Evolutionary conservation across 1,284 basidiomycete genomes (phyloP).

Genomic region (Malassezia dermatis): DNA sequence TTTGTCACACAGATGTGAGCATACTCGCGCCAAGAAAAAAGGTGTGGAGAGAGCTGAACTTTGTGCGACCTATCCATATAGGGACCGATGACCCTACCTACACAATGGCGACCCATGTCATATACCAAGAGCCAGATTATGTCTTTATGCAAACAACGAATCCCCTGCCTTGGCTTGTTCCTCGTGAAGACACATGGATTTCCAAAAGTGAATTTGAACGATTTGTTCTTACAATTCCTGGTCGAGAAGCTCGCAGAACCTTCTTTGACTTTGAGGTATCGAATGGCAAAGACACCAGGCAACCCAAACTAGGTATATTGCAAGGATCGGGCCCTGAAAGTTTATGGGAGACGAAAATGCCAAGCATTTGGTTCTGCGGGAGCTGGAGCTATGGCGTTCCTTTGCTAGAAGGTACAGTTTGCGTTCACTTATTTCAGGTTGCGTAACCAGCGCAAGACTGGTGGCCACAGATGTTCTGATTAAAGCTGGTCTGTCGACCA

Average conservation of each 20-base stretch:
- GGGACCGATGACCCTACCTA: not conserved
- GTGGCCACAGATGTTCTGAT: conserved; percentile 12
- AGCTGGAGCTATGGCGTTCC: conserved; percentile 29
- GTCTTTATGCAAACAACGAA: conserved; percentile 41
- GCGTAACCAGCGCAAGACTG: conserved; percentile 20
- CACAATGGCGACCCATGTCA: conserved; percentile 41
- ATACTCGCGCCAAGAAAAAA: not conserved
- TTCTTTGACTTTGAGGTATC: conserved; percentile 18
- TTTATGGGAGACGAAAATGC: not conserved
- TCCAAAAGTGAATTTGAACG: conserved; percentile 27
- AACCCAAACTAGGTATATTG: conserved; percentile 1
- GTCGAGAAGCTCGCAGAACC: conserved; percentile 5
- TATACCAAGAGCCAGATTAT: not conserved
- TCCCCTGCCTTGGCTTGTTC: conserved; percentile 21
- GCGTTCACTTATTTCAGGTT: conserved; percentile 4
- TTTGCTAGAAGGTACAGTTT: conserved; percentile 20
- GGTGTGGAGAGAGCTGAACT: conserved; percentile 10
- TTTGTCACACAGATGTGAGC: conserved; percentile 8
- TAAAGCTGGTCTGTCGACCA: not conserved
- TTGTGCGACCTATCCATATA: conserved; percentile 1
- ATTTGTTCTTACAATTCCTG: conserved; percentile 22
- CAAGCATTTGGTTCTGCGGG: conserved; percentile 22
- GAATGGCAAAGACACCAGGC: not conserved
- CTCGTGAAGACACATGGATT: conserved; percentile 16
- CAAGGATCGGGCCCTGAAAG: not conserved